These are phyloP conservation scores for Candida ficus DNA, from an alignment of 805 yeast genomes.

Conservation along the genomic window DNA sequence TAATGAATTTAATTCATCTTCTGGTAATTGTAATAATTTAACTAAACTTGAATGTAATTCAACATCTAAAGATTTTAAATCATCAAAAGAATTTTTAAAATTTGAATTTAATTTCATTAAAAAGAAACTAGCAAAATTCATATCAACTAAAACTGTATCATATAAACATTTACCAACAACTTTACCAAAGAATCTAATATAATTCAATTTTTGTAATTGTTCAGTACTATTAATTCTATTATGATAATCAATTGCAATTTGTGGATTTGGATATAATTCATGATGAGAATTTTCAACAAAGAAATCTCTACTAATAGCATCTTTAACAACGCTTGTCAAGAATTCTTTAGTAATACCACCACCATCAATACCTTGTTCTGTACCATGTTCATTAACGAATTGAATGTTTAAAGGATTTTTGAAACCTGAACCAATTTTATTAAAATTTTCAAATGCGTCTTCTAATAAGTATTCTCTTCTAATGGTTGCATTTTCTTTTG, in stretches of 20 bases:
- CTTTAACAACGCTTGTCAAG: slow-evolving; percentile 62
- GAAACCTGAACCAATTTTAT: slow-evolving; percentile 47
- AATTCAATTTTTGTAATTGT: slow-evolving; percentile 27
- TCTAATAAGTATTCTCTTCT: slow-evolving; percentile 66
- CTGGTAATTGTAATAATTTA: slow-evolving; percentile 51
- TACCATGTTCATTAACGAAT: slow-evolving; percentile 68
- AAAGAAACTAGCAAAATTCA: slow-evolving; percentile 83
- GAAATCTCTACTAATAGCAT: slow-evolving; percentile 49
- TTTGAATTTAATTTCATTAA: slow-evolving; percentile 46
- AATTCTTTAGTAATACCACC: slow-evolving; percentile 95
- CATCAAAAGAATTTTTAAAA: slow-evolving; percentile 67
- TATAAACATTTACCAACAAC: slow-evolving; percentile 86
- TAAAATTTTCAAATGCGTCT: slow-evolving; percentile 66
- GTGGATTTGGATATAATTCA: slow-evolving; percentile 72
- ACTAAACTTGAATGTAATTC: slow-evolving; percentile 61
- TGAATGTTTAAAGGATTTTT: slow-evolving; percentile 57
- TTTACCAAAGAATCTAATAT: slow-evolving; percentile 66
- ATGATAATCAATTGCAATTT: slow-evolving; percentile 33
- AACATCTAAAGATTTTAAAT: slow-evolving; percentile 63
- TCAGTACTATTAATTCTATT: slow-evolving; percentile 29
- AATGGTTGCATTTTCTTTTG: slow-evolving; percentile 42
- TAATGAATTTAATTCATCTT: slow-evolving; percentile 45
- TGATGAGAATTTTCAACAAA: slow-evolving; percentile 45
- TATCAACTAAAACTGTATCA: slow-evolving; percentile 75
- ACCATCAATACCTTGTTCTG: slow-evolving; percentile 92